These are phyloP conservation scores for Boletus pseudo-olivaceus DNA, from an alignment of 768 basidiomycete genomes.

Conservation along the genomic window DNA sequence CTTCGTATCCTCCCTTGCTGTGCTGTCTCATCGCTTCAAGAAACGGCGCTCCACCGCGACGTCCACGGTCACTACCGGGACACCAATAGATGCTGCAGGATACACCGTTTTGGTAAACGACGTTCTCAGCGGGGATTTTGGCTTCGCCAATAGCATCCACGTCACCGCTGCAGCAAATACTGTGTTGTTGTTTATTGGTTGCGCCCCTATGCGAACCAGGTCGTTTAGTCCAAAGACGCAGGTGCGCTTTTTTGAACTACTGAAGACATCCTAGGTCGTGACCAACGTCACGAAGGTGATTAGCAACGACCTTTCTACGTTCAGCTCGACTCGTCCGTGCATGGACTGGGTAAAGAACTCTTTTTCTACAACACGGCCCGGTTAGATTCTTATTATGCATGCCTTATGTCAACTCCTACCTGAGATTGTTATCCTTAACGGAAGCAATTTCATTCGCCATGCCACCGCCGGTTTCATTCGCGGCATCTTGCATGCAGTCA, in stretches of 20 bases:
- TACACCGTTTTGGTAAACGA: slow-evolving; percentile 31
- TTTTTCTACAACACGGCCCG: slow-evolving; percentile 53
- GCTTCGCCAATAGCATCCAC: slow-evolving; percentile 45
- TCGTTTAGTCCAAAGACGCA: slow-evolving; percentile 25
- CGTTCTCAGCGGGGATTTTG: slow-evolving; percentile 11
- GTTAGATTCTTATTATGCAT: neutral
- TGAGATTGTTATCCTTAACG: slow-evolving; percentile 37
- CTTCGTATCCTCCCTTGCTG: slow-evolving; percentile 41
- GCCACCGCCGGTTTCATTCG: slow-evolving; percentile 35
- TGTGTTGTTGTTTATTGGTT: slow-evolving; percentile 35
- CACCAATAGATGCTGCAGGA: slow-evolving; percentile 27
- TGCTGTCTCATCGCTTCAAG: slow-evolving; percentile 45
- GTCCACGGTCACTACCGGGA: slow-evolving; percentile 37
- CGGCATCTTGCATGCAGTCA: slow-evolving; percentile 45
- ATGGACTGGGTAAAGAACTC: slow-evolving; percentile 40
- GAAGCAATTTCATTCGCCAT: slow-evolving; percentile 36
- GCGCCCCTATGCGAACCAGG: slow-evolving; percentile 37
- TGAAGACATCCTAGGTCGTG: slow-evolving; percentile 14
- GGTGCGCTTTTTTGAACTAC: slow-evolving; percentile 14
- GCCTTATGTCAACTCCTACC: neutral
- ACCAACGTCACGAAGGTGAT: neutral
- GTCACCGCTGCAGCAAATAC: slow-evolving; percentile 41
- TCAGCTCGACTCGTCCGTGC: slow-evolving; percentile 50
- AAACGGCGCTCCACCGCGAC: slow-evolving; percentile 39
- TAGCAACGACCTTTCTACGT: slow-evolving; percentile 33